A percentile compares a stretch with the other conserved stretches of the same genome.
These are phyloP conservation scores for Trypanosoma cruzi DNA, from an alignment of 208 protist species.

Conservation along the genomic window DNA sequence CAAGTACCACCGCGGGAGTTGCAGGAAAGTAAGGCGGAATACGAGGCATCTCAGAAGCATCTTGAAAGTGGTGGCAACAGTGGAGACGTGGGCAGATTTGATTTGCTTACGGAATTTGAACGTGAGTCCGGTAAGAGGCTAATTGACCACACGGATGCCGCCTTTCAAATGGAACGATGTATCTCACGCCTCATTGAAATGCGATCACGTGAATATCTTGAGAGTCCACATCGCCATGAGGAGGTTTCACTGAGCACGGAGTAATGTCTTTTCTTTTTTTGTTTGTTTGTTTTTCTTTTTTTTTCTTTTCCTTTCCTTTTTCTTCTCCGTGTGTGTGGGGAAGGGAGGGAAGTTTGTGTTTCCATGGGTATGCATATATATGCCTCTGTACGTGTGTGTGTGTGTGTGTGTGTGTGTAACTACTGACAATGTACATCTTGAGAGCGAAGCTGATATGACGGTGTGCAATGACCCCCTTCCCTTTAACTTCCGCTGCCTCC, in stretches of 20 bases:
- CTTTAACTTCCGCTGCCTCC: too few relatives aligned
- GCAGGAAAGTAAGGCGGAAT: constrained; percentile 43
- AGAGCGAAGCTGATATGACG: too few relatives aligned
- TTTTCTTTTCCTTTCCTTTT: neutral
- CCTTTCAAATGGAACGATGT: constrained; percentile 89
- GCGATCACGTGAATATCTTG: constrained; percentile 85
- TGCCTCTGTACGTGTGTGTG: too few relatives aligned
- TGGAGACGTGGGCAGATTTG: neutral
- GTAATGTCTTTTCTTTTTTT: constrained; percentile 4
- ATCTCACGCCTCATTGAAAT: constrained; percentile 90
- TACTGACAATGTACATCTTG: too few relatives aligned
- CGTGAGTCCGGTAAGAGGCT: constrained; percentile 69
- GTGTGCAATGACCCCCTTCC: too few relatives aligned
- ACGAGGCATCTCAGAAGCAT: constrained; percentile 4
- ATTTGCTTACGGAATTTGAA: constrained; percentile 64
- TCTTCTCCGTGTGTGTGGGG: too few relatives aligned
- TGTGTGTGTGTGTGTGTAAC: too few relatives aligned
- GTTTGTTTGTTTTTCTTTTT: too few relatives aligned
- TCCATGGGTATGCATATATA: too few relatives aligned
- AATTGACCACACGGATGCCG: constrained; percentile 66
- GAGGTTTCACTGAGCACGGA: constrained; percentile 42
- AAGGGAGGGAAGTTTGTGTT: too few relatives aligned
- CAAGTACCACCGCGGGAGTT: constrained; percentile 56
- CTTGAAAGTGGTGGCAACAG: neutral
- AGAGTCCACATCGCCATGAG: constrained; percentile 50